phyloP scores from a whole-genome alignment of 306 rosid species.

The Lupinus albus region DNA sequence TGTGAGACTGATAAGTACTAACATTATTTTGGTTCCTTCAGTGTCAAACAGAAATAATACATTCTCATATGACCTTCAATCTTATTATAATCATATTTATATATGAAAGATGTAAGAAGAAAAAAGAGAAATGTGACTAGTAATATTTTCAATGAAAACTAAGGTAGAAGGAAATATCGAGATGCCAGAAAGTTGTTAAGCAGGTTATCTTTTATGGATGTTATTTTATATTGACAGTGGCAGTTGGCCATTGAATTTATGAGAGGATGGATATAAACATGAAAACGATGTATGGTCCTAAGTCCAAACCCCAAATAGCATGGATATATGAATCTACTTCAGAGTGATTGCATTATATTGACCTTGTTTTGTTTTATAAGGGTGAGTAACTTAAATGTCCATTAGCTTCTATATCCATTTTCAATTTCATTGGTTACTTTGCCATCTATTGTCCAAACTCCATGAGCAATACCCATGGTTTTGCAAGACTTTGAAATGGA shows the following conservation, averaged over 20 bases:
- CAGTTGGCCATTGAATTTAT: background rate
- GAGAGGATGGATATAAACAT: background rate
- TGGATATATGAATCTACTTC: conserved; percentile 5
- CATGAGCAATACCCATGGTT: background rate
- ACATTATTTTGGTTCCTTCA: too few species aligned
- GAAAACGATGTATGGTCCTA: conserved; percentile 39
- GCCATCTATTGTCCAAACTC: background rate
- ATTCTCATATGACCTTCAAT: too few species aligned
- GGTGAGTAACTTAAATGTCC: background rate
- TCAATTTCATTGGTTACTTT: conserved; percentile 1
- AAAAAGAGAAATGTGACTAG: too few species aligned
- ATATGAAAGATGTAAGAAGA: too few species aligned
- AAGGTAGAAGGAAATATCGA: conserved; percentile 6
- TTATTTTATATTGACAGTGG: conserved; percentile 27
- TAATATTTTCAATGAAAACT: background rate
- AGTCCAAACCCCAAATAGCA: conserved; percentile 10
- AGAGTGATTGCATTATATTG: background rate
- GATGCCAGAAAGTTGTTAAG: conserved; percentile 7
- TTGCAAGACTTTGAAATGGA: too few species aligned
- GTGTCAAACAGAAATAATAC: too few species aligned
- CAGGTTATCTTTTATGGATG: conserved; percentile 2
- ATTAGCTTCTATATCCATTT: background rate
- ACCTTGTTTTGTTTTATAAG: conserved; percentile 7
- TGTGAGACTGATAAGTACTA: too few species aligned
- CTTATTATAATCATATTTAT: too few species aligned